Conservation (phyloP, 148 eudicot species). For the Rhododendron kiyosumense region DNA sequence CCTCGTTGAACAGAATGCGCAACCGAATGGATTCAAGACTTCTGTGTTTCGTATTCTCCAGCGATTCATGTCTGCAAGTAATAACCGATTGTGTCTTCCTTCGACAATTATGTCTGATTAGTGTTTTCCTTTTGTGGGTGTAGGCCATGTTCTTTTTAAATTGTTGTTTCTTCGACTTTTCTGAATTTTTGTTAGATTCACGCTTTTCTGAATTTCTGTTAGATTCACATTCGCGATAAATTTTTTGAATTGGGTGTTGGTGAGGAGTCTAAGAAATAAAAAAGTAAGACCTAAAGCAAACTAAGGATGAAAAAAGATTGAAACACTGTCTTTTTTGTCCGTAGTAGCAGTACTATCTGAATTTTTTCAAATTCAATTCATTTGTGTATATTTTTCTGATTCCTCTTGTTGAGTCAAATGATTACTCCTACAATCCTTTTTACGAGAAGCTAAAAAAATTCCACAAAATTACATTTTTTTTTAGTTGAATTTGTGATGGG, state of each 20-base stretch:
- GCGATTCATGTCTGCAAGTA: slow-evolving; percentile 26
- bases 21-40: slow-evolving; percentile 15
- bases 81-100: background rate
- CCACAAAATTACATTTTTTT: background rate
- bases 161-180: no score
- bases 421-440: background rate
- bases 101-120: background rate
- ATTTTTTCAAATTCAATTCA: background rate
- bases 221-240: background rate
- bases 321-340: no score
- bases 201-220: background rate
- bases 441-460: no score
- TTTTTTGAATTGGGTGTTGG: background rate
- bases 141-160: background rate
- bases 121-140: background rate
- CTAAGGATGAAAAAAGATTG: no score
- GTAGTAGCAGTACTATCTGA: background rate
- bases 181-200: no score
- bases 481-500: slow-evolving; percentile 1
- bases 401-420: background rate
- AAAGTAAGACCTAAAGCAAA: no score
- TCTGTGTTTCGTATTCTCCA: slow-evolving; percentile 8
- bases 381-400: background rate
- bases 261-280: no score
- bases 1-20: slow-evolving; percentile 12